These are phyloP conservation scores for Neurospora intermedia DNA, from an alignment of 495 filamentous ascomycete genomes.

Conservation along the genomic window DNA sequence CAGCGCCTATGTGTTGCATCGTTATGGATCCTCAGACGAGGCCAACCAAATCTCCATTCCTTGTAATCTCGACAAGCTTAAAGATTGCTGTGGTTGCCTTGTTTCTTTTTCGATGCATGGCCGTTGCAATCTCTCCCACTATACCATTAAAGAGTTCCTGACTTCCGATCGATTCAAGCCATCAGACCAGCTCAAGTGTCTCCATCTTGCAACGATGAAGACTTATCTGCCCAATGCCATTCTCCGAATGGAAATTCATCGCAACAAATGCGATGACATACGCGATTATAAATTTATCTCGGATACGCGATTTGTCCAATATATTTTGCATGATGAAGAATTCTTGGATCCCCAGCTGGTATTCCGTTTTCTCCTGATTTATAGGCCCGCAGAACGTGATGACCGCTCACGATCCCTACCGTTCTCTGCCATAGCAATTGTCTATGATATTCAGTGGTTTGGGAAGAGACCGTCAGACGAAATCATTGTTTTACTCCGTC, in stretches of 20 bases:
- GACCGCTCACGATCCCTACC: no score
- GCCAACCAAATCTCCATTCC: neutral
- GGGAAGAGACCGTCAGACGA: neutral
- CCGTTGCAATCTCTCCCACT: neutral
- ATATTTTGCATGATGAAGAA: neutral
- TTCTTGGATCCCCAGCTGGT: neutral
- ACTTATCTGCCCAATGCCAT: neutral
- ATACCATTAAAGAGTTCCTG: neutral
- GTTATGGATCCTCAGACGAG: neutral
- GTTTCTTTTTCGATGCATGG: neutral
- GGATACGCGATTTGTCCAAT: neutral
- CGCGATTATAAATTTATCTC: accelerated
- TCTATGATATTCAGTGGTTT: neutral
- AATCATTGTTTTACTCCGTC: neutral
- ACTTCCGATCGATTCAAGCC: neutral
- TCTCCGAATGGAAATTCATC: neutral
- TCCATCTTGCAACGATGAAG: neutral
- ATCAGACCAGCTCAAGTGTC: neutral
- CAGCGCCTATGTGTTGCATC: neutral
- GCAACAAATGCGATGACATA: neutral
- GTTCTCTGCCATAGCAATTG: no score
- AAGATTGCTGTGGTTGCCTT: neutral
- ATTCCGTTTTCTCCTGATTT: neutral
- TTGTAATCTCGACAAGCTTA: neutral
- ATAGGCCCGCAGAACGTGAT: no score